These are phyloP conservation scores for Didymellaceae sp. DNA, from an alignment of 2,329 filamentous ascomycete genomes.

Conservation along the genomic window DNA sequence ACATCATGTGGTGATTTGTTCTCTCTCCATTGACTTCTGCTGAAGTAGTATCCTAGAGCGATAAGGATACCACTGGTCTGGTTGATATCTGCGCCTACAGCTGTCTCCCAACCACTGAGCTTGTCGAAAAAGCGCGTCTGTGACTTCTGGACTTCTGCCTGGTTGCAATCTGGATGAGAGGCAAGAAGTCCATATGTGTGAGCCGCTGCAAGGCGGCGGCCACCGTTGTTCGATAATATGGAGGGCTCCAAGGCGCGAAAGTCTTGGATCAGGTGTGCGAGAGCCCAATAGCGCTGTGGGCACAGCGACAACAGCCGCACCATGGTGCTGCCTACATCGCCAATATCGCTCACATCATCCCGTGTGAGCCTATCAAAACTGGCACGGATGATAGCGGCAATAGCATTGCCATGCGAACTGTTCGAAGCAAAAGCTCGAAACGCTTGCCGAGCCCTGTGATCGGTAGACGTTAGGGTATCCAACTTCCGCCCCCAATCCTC, in stretches of 20 bases:
- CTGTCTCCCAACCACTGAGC: conserved; percentile 61
- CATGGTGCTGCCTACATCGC: conserved; percentile 57
- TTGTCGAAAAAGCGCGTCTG: conserved; percentile 57
- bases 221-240: conserved; percentile 74
- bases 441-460: conserved; percentile 67
- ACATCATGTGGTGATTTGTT: conserved; percentile 21
- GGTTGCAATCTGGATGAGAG: conserved; percentile 62
- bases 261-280: conserved; percentile 40
- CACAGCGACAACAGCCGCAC: conserved; percentile 63
- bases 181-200: conserved; percentile 77
- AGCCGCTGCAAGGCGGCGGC: conserved; percentile 70
- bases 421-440: conserved; percentile 59
- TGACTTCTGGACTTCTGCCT: conserved; percentile 51
- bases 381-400: conserved; percentile 52
- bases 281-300: conserved; percentile 54
- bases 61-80: conserved; percentile 67
- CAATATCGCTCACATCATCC: conserved; percentile 50
- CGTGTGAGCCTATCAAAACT: conserved; percentile 54
- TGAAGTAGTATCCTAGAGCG: conserved; percentile 64
- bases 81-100: conserved; percentile 66
- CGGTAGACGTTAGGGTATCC: conserved; percentile 73
- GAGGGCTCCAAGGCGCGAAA: conserved; percentile 62
- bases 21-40: conserved; percentile 62
- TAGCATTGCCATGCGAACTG: conserved; percentile 42
- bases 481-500: conserved; percentile 86